Conservation (phyloP, 257 asterid species). For the Haberlea rhodopensis region DNA sequence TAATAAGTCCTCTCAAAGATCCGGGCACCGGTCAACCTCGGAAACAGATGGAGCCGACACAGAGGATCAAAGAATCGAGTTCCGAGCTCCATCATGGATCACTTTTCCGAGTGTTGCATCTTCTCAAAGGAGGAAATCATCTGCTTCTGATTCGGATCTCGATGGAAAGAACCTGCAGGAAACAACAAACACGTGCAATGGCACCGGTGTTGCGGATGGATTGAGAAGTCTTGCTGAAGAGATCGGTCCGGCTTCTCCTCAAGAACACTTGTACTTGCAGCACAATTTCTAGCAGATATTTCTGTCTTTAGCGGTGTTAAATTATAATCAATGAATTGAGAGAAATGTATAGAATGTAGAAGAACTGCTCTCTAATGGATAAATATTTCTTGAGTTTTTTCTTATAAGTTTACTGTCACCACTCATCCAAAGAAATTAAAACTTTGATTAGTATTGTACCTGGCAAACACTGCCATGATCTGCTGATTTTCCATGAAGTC, state of each 20-base stretch:
- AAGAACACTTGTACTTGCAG: conserved; percentile 77
- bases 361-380: not conserved
- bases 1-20: conserved; percentile 73
- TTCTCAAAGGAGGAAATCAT: conserved; percentile 80
- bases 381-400: not conserved
- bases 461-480: not conserved
- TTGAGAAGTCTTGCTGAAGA: conserved; percentile 75
- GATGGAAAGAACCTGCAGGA: conserved; percentile 58
- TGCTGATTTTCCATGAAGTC: too few relatives aligned
- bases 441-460: not conserved
- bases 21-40: conserved; percentile 64
- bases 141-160: conserved; percentile 73
- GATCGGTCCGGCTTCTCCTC: conserved; percentile 94
- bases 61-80: conserved; percentile 72
- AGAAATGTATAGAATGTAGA: not conserved
- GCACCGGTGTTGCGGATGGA: conserved; percentile 45
- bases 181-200: conserved; percentile 41
- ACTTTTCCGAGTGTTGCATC: conserved; percentile 93
- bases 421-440: too few relatives aligned
- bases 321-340: not conserved
- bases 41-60: conserved; percentile 68
- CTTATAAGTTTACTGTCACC: not conserved
- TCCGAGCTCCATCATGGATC: conserved; percentile 89
- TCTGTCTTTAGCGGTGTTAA: not conserved
- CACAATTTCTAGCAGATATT: conserved; percentile 57